Evolutionary conservation across 2,329 filamentous ascomycete species (phyloP), one percentile per base, ranked within the genome.

Genomic region (Monilinia polystroma): DNA sequence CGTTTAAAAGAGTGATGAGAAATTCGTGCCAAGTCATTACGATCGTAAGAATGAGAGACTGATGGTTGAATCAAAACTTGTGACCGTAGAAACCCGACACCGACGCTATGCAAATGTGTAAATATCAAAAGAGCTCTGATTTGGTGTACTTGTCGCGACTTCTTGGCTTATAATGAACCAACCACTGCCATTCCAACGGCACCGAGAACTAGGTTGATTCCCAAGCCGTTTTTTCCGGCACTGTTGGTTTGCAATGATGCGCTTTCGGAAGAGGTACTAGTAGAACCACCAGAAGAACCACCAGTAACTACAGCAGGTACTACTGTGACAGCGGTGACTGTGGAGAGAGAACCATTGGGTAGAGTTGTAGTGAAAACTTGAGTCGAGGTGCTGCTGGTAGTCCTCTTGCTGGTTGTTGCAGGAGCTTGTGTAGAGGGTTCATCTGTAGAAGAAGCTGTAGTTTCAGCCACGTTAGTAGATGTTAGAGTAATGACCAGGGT

Each of bases 331-430:
- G 59, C 62, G 29, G 73, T 75, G 16, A 74, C 68, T 6, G 72
- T 74, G 20, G 67, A 69, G 16, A 70, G 64, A 1, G 66, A 67
- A n/a, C 74, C 74, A 57, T 72, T 69, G 11, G 72, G 60, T 10
- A 72, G 45, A 2, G 73, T 75, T 4, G 73, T 73, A 11, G 73
- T 75, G 52, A 65, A 73, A 14, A 75, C 68, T n/a, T 70, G 67
- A n/a, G 65, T 68, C 8, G 66, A 54, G 0, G 66, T 54, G 12
- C 55, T 66, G 41, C 67, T 38, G 14, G 35, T 63, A 14, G 60
- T 58, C 35, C 56, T 67, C n/a, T 54, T 58, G 35, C 52, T 64
- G 26, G 69, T 49, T 35, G 45, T 58, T 59, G 67, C 64, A 63
- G 66, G 60, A 60, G 66, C 29, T 63, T 56, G 29, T 29, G 64